These are phyloP conservation scores for Saturnispora ahearnii DNA, from an alignment of 805 yeast genomes.

Conservation along the genomic window DNA sequence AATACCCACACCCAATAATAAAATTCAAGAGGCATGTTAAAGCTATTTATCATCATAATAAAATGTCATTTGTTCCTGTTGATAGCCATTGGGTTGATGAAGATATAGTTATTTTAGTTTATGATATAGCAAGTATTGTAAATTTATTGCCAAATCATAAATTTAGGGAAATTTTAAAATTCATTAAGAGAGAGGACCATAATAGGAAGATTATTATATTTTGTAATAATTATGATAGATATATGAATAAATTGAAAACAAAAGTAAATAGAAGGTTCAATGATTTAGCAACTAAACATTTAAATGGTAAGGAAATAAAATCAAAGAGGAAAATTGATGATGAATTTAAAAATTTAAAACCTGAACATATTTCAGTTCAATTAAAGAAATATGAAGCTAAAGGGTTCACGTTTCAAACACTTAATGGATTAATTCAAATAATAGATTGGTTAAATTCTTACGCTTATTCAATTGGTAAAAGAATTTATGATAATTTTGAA, in stretches of 20 bases:
- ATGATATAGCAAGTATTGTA: conserved; percentile 38
- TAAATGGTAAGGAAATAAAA: not conserved
- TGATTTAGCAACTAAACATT: conserved; percentile 18
- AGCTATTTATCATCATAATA: conserved; percentile 38
- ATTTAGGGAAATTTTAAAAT: conserved; percentile 18
- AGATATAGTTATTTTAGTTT: conserved; percentile 34
- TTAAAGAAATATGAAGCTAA: conserved; percentile 39
- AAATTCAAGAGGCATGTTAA: conserved; percentile 43
- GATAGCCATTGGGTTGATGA: conserved; percentile 35
- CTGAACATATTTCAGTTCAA: conserved; percentile 32
- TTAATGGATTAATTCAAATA: conserved; percentile 38
- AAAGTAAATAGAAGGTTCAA: conserved; percentile 39
- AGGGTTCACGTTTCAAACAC: conserved; percentile 42
- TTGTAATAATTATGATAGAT: conserved; percentile 41
- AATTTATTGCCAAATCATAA: conserved; percentile 25
- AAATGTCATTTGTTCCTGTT: conserved; percentile 50
- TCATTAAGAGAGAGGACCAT: conserved; percentile 17
- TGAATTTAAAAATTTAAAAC: conserved; percentile 7
- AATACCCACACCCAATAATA: conserved; percentile 34
- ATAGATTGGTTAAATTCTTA: conserved; percentile 47
- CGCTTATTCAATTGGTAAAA: conserved; percentile 44
- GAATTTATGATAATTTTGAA: conserved; percentile 46
- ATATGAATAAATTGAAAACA: conserved; percentile 34
- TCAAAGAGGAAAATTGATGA: conserved; percentile 6
- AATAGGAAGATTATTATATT: conserved; percentile 34